Conservation (phyloP, 2,329 filamentous ascomycete species). For the Coniochaeta hoffmannii region DNA sequence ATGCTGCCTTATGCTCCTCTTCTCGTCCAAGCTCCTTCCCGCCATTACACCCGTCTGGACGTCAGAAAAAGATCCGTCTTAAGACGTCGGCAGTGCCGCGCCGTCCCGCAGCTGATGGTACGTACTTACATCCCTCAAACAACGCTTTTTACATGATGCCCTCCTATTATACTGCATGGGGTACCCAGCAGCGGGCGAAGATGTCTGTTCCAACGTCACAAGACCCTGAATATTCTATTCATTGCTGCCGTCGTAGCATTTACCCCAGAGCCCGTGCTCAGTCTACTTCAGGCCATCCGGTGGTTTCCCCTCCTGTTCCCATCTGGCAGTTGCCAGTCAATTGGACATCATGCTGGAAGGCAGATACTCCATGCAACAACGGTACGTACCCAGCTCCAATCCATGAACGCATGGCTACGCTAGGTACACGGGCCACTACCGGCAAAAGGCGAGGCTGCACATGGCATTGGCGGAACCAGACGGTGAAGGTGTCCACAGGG, state of each 20-base stretch:
- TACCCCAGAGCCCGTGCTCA: neutral
- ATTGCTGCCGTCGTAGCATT: neutral
- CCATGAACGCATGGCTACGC: neutral
- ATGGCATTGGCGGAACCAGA: neutral
- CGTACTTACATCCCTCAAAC: neutral
- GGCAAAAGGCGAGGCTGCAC: neutral
- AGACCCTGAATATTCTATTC: neutral
- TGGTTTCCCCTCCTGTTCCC: neutral
- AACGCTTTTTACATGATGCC: neutral
- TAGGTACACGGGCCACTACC: neutral
- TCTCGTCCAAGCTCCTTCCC: neutral
- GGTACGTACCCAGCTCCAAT: neutral
- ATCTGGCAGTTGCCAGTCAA: neutral
- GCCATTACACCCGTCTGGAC: neutral
- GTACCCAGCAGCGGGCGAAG: neutral
- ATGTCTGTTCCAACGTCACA: neutral
- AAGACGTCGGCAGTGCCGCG: neutral
- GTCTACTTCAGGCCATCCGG: neutral
- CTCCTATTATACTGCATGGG: too few species aligned
- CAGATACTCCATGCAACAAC: neutral
- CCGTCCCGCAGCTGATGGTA: neutral
- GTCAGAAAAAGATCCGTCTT: neutral
- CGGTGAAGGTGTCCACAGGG: neutral
- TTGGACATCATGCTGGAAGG: neutral
- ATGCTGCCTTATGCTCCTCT: too few species aligned